A percentile compares a stretch with the other conserved stretches of the same genome.
Conservation (phyloP, 2,329 filamentous ascomycete genomes). For the Diaporthe sp. region DNA sequence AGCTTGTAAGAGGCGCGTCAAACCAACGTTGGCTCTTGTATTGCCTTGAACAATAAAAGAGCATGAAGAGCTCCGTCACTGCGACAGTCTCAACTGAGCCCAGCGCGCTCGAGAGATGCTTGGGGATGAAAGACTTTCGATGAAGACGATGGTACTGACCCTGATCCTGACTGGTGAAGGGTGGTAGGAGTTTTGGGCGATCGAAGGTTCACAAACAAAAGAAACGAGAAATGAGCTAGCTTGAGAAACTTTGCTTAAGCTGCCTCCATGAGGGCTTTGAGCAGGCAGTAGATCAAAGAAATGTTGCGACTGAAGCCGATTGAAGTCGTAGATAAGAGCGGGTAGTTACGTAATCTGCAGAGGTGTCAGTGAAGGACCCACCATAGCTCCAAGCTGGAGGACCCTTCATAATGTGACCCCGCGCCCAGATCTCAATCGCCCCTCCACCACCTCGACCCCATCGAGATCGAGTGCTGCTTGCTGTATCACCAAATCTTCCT, state of each 20-base stretch:
- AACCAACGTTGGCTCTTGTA: no score
- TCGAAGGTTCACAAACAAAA: not conserved
- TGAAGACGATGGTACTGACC: not conserved
- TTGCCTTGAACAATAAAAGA: not conserved
- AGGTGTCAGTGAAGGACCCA: not conserved
- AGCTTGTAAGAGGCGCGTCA: not conserved
- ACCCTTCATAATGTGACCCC: slow-evolving; percentile 6
- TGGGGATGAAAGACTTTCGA: not conserved
- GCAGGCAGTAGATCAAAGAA: not conserved
- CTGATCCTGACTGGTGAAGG: not conserved
- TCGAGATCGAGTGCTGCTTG: not conserved
- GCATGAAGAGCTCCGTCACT: not conserved
- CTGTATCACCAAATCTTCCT: not conserved
- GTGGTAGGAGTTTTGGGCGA: no score
- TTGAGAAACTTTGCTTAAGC: not conserved
- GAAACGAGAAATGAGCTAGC: no score
- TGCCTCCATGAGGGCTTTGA: not conserved
- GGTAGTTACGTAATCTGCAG: not conserved
- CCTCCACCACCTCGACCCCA: not conserved
- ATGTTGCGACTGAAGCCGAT: not conserved
- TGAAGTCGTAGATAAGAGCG: not conserved
- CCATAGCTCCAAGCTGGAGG: slow-evolving; percentile 17
- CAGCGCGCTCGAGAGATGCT: not conserved
- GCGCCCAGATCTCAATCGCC: not conserved
- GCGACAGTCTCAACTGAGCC: not conserved